Conservation (phyloP, 2,329 filamentous ascomycete species). For the Aciculosporium take region DNA sequence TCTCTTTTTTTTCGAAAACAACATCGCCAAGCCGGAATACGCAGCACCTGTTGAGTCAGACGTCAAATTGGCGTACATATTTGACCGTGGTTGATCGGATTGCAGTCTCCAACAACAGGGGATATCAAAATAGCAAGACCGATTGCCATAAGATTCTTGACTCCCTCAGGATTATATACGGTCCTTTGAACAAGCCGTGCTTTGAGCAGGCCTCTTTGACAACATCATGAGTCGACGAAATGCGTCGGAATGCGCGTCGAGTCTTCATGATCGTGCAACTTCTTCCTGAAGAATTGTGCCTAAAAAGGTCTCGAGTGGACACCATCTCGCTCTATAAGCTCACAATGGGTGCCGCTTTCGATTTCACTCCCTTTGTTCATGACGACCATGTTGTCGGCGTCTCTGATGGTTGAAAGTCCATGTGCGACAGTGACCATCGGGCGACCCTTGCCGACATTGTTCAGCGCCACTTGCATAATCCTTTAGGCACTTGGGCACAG, state of each 20-base stretch:
- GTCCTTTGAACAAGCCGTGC: conserved; percentile 16
- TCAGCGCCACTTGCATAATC: conserved; percentile 41
- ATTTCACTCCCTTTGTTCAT: conserved; percentile 43
- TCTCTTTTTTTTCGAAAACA: conserved; percentile 26
- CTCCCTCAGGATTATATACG: conserved; percentile 18
- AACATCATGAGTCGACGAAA: conserved; percentile 7
- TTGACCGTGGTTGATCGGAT: not conserved
- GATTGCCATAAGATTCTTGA: conserved; percentile 15
- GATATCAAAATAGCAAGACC: conserved; percentile 11
- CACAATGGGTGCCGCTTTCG: conserved; percentile 48
- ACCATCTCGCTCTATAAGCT: conserved; percentile 33
- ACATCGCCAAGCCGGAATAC: conserved; percentile 25
- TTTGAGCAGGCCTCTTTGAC: conserved; percentile 6
- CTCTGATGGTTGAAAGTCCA: conserved; percentile 41
- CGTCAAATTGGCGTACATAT: not conserved
- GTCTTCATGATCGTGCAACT: conserved; percentile 12
- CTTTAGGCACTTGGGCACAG: conserved; percentile 30
- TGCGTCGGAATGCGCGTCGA: conserved; percentile 12
- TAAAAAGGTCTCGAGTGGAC: conserved; percentile 38
- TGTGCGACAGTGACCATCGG: conserved; percentile 56
- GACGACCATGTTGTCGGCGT: conserved; percentile 53
- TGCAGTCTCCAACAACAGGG: conserved; percentile 14
- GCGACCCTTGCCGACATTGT: conserved; percentile 36
- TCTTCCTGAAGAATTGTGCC: conserved; percentile 24
- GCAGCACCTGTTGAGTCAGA: conserved; percentile 17